Evolutionary conservation across 2,329 filamentous ascomycete genomes (phyloP), one percentile per base, ranked within the genome.

Genomic region (Aspergillus fumigatiaffinis): DNA sequence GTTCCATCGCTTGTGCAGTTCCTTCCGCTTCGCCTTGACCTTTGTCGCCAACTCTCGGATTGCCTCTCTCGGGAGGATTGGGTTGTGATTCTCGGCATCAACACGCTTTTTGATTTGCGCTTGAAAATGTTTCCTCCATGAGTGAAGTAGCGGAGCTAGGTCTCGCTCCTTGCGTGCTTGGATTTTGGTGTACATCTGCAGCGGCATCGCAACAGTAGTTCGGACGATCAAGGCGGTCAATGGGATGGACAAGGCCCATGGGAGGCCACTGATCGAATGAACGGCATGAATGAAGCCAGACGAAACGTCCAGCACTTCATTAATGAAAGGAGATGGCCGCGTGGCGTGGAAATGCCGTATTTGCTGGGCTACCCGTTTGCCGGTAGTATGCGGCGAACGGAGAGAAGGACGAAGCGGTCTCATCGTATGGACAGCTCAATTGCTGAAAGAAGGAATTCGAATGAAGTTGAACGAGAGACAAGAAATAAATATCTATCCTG

Each of bases 181-280:
- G 69, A 68, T 54, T 68, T 63, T 79, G 71, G 57, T 73, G 61
- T 76, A 79, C 46, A 80, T 67, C 44, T 80, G 68, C 10, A 82
- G 57, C 3, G 82, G 81, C 9, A 81, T 70, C 46, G 79, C 76
- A 52, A 84, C 67, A 6, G 73, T 55, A 20, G 70, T 73, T 50
- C 84, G 81, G 2, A 84, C 73, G 17, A 80, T 51, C 44, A 85
- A 65, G 3, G 84, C 83, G 3, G 81, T 77, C 53, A 84, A 69
- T 4, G 84, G 84, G 46, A 87, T 78, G 21, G 80, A 79, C 12
- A 76, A 73, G 7, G 72, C 79, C 84, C 84, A 87, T 54, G 83
- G 76, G 2, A 85, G 72, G 47, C 76, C 73, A 17, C 75, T 77
- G 44, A 74, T 10, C 23, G 68, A 68, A 65, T 86, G 82, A 73